A percentile compares a stretch with the other conserved stretches of the same genome.
These are phyloP conservation scores for Rhynchospora tenuis DNA, from an alignment of 176 grass and related monocot genomes.

Conservation along the genomic window DNA sequence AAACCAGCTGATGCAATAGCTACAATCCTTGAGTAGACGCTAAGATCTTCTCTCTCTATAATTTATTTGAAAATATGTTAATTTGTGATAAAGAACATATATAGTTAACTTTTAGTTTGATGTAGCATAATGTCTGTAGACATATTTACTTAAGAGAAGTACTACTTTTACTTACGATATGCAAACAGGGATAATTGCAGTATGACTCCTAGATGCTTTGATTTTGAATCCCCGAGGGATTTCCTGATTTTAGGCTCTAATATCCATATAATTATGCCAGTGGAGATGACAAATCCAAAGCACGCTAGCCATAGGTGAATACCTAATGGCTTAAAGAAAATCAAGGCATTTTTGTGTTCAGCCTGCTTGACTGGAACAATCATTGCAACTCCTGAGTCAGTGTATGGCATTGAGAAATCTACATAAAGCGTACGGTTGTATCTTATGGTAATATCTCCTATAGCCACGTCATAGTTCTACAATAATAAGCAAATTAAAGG, in stretches of 20 bases:
- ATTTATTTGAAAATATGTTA: neutral
- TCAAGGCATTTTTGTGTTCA: constrained; percentile 17
- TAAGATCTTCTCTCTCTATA: constrained; percentile 34
- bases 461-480: constrained; percentile 4
- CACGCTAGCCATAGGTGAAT: constrained; percentile 25
- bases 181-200: neutral
- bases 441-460: constrained; percentile 42
- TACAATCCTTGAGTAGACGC: constrained; percentile 30
- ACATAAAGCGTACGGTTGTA: constrained; percentile 28
- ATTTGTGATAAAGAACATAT: neutral
- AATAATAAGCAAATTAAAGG: neutral
- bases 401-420: constrained; percentile 44
- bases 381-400: constrained; percentile 36
- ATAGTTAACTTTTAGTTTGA: too few species aligned
- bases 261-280: constrained; percentile 30
- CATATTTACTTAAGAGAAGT: too few species aligned
- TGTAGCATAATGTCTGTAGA: neutral
- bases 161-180: neutral
- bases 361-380: constrained; percentile 28
- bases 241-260: constrained; percentile 10
- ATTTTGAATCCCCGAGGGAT: neutral
- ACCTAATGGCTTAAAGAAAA: constrained; percentile 38
- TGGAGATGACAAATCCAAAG: constrained; percentile 26
- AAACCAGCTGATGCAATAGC: constrained; percentile 24
- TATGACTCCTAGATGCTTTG: neutral